Evolutionary conservation across 495 filamentous ascomycete genomes (phyloP).

Genomic region (Neurospora intermedia): DNA sequence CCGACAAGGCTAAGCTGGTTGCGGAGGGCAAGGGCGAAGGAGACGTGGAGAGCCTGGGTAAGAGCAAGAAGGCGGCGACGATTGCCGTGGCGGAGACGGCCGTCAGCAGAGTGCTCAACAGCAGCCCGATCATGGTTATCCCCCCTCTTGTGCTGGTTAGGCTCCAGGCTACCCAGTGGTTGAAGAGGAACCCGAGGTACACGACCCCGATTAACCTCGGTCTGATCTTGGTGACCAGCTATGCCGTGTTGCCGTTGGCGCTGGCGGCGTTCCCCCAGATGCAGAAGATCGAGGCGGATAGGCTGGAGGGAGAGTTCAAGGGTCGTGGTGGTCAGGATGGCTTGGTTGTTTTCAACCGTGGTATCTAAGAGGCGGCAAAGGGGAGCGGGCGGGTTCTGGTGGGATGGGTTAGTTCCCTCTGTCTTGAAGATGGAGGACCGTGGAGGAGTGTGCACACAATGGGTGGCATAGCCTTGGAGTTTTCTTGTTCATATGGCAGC

Average conservation of each 20-base stretch:
- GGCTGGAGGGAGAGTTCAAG: constrained; percentile 75
- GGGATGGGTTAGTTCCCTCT: background rate
- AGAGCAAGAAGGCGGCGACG: constrained; percentile 75
- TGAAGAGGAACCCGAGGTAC: constrained; percentile 54
- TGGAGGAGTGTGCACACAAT: background rate
- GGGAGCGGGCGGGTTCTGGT: background rate
- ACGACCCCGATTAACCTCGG: constrained; percentile 73
- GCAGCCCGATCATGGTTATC: constrained; percentile 93
- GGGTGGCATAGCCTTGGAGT: constrained; percentile 6
- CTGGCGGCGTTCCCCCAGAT: constrained; percentile 86
- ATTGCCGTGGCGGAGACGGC: constrained; percentile 90
- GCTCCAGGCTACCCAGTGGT: constrained; percentile 66
- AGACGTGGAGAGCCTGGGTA: constrained; percentile 59
- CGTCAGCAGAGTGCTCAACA: constrained; percentile 76
- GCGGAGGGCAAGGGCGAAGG: constrained; percentile 27
- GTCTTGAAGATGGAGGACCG: background rate
- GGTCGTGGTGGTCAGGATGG: constrained; percentile 60
- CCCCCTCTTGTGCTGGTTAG: constrained; percentile 77
- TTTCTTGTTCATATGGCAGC: background rate
- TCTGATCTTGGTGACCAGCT: constrained; percentile 66
- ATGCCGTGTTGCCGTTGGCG: constrained; percentile 77
- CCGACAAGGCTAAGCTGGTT: constrained; percentile 33
- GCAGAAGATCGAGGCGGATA: constrained; percentile 61
- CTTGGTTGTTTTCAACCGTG: constrained; percentile 83
- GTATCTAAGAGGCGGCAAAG: constrained; percentile 45